These are phyloP conservation scores for Capsicum baccatum DNA, from an alignment of 257 asterid genomes.

Conservation along the genomic window DNA sequence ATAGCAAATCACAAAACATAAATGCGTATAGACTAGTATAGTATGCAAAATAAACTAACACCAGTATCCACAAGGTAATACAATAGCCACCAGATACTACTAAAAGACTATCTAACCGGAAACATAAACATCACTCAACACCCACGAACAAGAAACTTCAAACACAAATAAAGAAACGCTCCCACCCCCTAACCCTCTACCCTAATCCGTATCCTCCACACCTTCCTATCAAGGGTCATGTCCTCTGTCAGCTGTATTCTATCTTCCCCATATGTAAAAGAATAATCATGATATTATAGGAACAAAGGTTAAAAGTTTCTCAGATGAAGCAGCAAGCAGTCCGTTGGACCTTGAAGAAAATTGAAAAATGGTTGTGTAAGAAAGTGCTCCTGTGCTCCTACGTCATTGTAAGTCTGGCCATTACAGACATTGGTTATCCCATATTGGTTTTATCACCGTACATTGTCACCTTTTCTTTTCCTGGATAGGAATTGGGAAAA, in stretches of 20 bases:
- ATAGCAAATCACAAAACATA: too few relatives aligned
- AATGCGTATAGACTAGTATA: too few relatives aligned
- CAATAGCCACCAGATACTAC: too few relatives aligned
- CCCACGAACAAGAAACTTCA: too few relatives aligned
- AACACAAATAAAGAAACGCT: too few relatives aligned
- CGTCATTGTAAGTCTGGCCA: background rate
- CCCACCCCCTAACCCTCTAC: too few relatives aligned
- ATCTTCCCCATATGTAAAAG: background rate
- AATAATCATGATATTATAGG: slow-evolving; percentile 1
- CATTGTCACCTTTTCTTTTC: background rate
- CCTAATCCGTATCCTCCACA: too few relatives aligned
- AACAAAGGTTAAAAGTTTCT: background rate
- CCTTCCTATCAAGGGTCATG: too few relatives aligned
- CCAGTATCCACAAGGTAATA: too few relatives aligned
- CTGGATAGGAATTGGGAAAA: slow-evolving; percentile 12
- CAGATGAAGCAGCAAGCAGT: background rate
- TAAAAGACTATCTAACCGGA: too few relatives aligned
- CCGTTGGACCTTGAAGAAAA: background rate
- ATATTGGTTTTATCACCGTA: background rate
- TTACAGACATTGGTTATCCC: background rate
- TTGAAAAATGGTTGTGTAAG: background rate
- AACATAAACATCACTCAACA: too few relatives aligned
- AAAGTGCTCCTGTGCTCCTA: background rate
- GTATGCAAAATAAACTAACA: too few relatives aligned
- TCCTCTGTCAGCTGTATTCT: background rate